Evolutionary conservation across 2,329 filamentous ascomycete genomes (phyloP), one percentile per base, ranked within the genome.

Genomic region (Parastagonospora nodorum): DNA sequence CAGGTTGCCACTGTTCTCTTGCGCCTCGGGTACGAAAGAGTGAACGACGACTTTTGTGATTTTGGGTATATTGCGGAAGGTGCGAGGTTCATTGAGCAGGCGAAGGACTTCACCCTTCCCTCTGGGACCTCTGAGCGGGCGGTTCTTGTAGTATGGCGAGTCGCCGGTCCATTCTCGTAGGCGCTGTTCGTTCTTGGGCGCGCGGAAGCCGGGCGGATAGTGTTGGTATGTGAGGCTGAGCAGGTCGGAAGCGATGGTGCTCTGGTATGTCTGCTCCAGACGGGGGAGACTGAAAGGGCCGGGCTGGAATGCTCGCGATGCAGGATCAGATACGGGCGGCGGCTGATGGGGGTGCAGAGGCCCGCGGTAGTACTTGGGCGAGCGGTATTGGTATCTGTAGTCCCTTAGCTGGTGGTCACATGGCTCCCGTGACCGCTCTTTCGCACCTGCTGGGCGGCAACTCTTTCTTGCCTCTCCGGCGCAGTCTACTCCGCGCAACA

Each of bases 101-200:
- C 85, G 82, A 61, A 95, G 78, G 33, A 83, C 82, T 45, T 84
- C 82, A 57, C 90, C 85, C 58, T 86, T 84, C 59, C 94, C 94
- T 67, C 93, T 84, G 5, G 94, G 94, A 1, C 88, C 90, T 58
- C 94, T 87, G 60, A 90, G 84, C 4, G 90, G 88, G 64, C 94
- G 84, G 75, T 96, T 96, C 78, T 92, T 90, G 81, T 92, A 92
- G 78, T 99, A 99, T 2, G 93, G 94, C 7, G 90, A 96, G 45
- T 88, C 89, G 64, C 88, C 92, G 53, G 93, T 88, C 94, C 94
- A 99, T 64, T 83, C 78, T 50, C 94, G 85, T 63, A 97, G 78
- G 56, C 90, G 86, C 53, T 90, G 84, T 2, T 79, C 75, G 4
- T 78, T 74, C 68, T 82, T 82, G 14, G 81, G 77, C 9, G 80